A percentile compares a stretch with the other conserved stretches of the same genome.
phyloP scores from a whole-genome alignment of 345 rosid species.

The Euphorbia pulcherrima region DNA sequence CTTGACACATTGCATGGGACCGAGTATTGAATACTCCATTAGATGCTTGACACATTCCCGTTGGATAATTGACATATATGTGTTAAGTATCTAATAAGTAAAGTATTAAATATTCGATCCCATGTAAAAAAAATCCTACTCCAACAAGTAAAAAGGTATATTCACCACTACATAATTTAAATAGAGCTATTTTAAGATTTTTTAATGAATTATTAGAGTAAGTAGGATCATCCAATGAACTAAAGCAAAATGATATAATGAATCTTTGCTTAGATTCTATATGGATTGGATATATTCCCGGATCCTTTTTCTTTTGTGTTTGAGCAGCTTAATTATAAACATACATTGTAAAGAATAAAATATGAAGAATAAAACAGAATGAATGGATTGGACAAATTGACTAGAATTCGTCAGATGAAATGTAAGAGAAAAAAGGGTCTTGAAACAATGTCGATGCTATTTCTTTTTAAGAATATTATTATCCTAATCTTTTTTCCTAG shows the following conservation, averaged over 20 bases:
- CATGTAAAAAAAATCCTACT: no score
- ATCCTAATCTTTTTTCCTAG: background rate
- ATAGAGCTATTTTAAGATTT: background rate
- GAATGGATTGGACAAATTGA: background rate
- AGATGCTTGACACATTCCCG: no score
- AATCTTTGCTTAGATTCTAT: background rate
- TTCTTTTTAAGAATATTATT: background rate
- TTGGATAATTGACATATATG: no score
- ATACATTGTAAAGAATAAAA: conserved; percentile 2
- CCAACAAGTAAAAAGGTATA: no score
- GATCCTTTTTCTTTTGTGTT: background rate
- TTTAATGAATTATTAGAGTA: background rate
- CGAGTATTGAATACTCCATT: no score
- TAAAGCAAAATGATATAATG: background rate
- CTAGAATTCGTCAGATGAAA: background rate
- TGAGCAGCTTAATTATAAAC: background rate
- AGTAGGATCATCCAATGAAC: conserved; percentile 1
- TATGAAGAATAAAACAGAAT: background rate
- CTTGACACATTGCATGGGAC: no score
- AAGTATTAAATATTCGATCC: no score
- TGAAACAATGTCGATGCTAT: background rate
- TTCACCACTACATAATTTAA: background rate
- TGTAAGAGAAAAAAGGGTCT: background rate
- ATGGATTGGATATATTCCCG: background rate
- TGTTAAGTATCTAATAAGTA: no score